Base-by-base conservation (phyloP, 352 stramenopile genomes). In the Phytophthora europaea region DNA sequence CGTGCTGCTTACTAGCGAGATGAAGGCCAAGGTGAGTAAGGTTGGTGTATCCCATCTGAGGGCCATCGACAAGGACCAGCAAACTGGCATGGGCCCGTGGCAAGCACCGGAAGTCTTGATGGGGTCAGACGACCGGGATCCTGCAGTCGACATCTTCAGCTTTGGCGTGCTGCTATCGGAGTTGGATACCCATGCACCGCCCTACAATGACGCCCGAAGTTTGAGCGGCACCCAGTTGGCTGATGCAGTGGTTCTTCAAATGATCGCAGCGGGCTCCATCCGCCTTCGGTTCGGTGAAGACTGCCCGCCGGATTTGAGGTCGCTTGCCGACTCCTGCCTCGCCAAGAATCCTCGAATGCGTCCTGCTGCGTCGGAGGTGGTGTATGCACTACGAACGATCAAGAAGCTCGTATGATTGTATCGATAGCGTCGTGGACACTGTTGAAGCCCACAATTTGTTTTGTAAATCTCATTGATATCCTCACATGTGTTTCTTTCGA, bases 101-200 rank as follows among this genome's bases (percentile, higher is more conserved):
- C 62, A 84, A 52, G 77, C 77, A 0, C 77, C 79, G 2, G 79
- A 87, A 68, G 75, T 87, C n/a, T 69, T 86, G 15, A 75, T 72
- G 22, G 76, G 76, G 4, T 58, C 33, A 50, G 43, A 67, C 13
- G 74, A 81, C 43, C 75, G 73, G 18, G 73, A 70, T 28, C 60
- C 68, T 12, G 62, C 73, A 4, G 67, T 78, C 12, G 79, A 86
- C 38, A 71, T 86, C 20, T 86, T 77, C 65, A 78, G 70, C 18
- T 83, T 83, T 58, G 79, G 76, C 6, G 79, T 79, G 4, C 31
- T 85, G 9, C 22, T 89, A 34, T 82, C 79, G 3, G 81, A 89
- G 65, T 48, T 89, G 13, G 79, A 84, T 34, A 82, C 79, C 6
- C 81, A 88, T 43, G 47, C 48, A 22, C 58, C 84, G 5, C 81